Evolutionary conservation across 164 flowering plant genomes (phyloP), one percentile per base, ranked within the genome.

Genomic region (Platanus orientalis): DNA sequence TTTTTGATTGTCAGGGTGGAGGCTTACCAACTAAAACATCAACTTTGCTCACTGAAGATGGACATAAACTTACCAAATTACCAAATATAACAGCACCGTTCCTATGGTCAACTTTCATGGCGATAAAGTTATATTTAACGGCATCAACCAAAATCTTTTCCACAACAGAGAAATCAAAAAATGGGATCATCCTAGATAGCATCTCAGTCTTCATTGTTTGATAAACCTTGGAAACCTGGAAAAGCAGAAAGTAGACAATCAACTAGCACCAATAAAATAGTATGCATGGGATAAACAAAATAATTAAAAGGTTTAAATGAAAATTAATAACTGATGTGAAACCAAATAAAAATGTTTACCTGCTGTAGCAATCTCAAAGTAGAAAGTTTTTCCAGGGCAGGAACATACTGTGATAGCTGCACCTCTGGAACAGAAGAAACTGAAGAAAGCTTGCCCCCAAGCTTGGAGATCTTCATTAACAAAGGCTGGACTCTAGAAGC

Each of bases 81-180:
- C 80, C 80, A 76, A 94, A 94, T 44, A 79, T 21, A 42, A 91
- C 78, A 32, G 78, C 81, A 49, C 92, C 89, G 57, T 85, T n/a
- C n/a, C n/a, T n/a, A n/a, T n/a, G n/a, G n/a, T n/a, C n/a, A n/a
- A n/a, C n/a, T n/a, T n/a, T n/a, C n/a, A n/a, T n/a, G n/a, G n/a
- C n/a, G n/a, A n/a, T n/a, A n/a, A n/a, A n/a, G n/a, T n/a, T n/a
- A n/a, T 81, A 76, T 63, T 85, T 94, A 30, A 81, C 89, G 52
- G 97, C 97, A 69, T 91, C 95, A 21, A 88, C 97, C 23, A 90
- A 82, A 16, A 91, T 78, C 75, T 83, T 94, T 67, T 94, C 98
- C 36, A 91, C 89, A 25, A 48, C 75, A 27, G 92, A n/a, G n/a
- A n/a, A n/a, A n/a, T n/a, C n/a, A n/a, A n/a, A n/a, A n/a, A n/a